Base-by-base conservation (phyloP, 1,284 basidiomycete genomes). In the Afroboletus lepidellus region DNA sequence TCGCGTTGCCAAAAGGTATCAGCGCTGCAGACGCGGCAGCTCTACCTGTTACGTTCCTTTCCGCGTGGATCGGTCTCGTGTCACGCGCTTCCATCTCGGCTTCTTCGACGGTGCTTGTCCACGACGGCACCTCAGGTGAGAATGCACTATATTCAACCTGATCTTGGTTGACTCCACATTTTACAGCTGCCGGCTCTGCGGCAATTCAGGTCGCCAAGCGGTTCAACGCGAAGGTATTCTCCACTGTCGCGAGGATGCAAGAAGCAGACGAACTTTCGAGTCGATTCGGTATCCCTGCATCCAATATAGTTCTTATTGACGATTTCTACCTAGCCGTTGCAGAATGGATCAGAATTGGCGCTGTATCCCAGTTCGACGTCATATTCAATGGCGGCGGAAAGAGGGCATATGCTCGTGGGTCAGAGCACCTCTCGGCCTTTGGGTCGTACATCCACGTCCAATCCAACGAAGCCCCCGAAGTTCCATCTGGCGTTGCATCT, bases 11-110 rank as follows among this genome's bases (percentile, higher is more conserved):
- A 2, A 38, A 38, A 13, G 53, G 56, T 15, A 33, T 62, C 43
- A 50, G 23, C 6, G 21, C 48, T 5, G 38, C 24, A 23, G 57
- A 62, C 41, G 64, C 63, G 3, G 65, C 57, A 8, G 53, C 57
- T 25, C 32, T 69, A 7, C 51, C 61, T 21, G 24, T 50, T 29
- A 49, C 57, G 0, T 58, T 69, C 51, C 56, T 69, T 21, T 37
- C 63, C 3, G 53, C 66, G 12, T 69, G 65, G 65, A 54, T 66
- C 9, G 65, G 65, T 33, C 55, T 69, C 18, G 54, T 60, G 15
- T 37, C 45, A 2, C 62, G 55, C 5, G 57, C 53, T 38, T 51
- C 54, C 21, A 53, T 66, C 32, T 57, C 55, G 0, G 38, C 62
- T 8, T 50, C 56, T 38, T 69, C 65, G 8, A 54, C 51, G 0